Evolutionary conservation across 2,329 filamentous ascomycete genomes (phyloP).

Genomic region (Clonostachys rhizophaga): DNA sequence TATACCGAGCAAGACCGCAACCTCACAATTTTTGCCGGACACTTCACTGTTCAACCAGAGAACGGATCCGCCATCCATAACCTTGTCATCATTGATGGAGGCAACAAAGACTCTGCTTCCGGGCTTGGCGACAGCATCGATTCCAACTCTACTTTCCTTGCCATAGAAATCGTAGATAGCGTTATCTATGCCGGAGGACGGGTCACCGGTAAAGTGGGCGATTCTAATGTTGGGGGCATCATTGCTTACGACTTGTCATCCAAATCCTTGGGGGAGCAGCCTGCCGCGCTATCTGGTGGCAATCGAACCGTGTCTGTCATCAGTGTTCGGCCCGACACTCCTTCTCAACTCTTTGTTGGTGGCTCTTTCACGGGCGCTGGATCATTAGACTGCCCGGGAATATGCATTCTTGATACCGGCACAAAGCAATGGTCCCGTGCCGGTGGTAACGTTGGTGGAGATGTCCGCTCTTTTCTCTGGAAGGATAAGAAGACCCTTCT

Average conservation of each 20-base stretch:
- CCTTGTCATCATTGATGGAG: slow-evolving; percentile 75
- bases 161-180: slow-evolving; percentile 63
- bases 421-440: slow-evolving; percentile 75
- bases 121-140: slow-evolving; percentile 67
- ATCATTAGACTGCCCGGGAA: slow-evolving; percentile 71
- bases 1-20: slow-evolving; percentile 68
- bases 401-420: slow-evolving; percentile 74
- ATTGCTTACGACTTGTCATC: slow-evolving; percentile 72
- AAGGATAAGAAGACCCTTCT: slow-evolving; percentile 65
- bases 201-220: slow-evolving; percentile 66
- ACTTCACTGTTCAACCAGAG: slow-evolving; percentile 68
- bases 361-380: slow-evolving; percentile 83
- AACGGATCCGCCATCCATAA: slow-evolving; percentile 74
- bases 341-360: slow-evolving; percentile 76
- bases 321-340: slow-evolving; percentile 58
- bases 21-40: slow-evolving; percentile 82
- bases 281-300: slow-evolving; percentile 67
- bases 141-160: slow-evolving; percentile 67
- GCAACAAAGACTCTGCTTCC: slow-evolving; percentile 59
- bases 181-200: slow-evolving; percentile 79
- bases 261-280: slow-evolving; percentile 62
- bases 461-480: slow-evolving; percentile 73
- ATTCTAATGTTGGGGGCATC: slow-evolving; percentile 63
- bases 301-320: slow-evolving; percentile 74
- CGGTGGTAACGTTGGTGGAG: slow-evolving; percentile 66